phyloP scores from a whole-genome alignment of 306 rosid genomes.

The Vigna reflexopilosa region DNA sequence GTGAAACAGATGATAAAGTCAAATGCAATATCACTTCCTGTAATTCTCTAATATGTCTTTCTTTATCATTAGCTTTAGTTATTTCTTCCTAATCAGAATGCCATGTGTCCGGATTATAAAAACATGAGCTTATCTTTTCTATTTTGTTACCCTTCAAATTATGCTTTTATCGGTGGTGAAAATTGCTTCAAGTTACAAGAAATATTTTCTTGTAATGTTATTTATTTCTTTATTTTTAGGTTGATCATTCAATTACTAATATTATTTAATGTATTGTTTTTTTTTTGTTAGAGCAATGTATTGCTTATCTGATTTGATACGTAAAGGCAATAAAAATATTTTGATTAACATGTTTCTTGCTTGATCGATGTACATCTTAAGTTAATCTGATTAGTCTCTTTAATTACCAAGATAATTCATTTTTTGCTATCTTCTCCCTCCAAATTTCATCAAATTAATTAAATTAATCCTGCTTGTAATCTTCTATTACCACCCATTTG shows the following conservation, averaged over 20 bases:
- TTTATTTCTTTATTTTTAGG: background rate
- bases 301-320: background rate
- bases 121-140: background rate
- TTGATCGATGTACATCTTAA: background rate
- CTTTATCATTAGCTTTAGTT: background rate
- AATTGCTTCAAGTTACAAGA: too few species aligned
- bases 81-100: background rate
- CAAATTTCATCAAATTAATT: background rate
- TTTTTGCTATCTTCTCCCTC: background rate
- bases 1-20: constrained; percentile 38
- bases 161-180: constrained; percentile 14
- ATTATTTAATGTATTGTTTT: background rate
- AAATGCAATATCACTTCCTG: background rate
- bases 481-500: background rate
- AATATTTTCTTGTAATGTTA: background rate
- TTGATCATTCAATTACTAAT: background rate
- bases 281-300: background rate
- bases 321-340: background rate
- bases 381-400: background rate
- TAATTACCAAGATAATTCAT: background rate
- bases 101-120: background rate
- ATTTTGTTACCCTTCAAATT: background rate
- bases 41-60: background rate
- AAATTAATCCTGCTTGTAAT: background rate
- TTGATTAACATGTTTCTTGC: background rate